A percentile compares a stretch with the other conserved stretches of the same genome.
Conservation (phyloP, 805 yeast genomes). For the Metschnikowia noctiluminum region DNA sequence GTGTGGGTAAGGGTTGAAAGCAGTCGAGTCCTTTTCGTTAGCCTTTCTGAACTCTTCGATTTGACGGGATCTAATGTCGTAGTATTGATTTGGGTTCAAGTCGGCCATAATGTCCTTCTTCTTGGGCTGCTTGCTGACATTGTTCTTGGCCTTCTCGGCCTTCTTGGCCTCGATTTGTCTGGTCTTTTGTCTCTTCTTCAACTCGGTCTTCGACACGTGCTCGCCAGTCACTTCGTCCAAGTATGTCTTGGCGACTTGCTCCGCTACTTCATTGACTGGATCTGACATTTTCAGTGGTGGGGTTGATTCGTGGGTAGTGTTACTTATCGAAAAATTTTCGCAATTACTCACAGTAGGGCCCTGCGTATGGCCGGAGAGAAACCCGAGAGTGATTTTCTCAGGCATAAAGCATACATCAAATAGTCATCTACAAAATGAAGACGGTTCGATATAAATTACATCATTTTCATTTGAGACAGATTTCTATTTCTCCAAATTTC, state of each 20-base stretch:
- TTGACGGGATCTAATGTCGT: constrained; percentile 89
- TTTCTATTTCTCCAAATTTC: no score
- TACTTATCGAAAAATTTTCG: constrained; percentile 17
- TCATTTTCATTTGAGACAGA: no score
- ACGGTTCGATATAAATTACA: no score
- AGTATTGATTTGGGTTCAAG: constrained; percentile 91
- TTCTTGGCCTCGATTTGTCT: constrained; percentile 85
- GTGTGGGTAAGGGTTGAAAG: constrained; percentile 95
- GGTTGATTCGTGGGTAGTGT: not conserved
- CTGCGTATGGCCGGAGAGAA: constrained; percentile 8
- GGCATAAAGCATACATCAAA: no score
- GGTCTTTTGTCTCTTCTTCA: constrained; percentile 90
- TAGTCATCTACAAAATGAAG: no score
- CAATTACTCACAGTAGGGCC: constrained; percentile 6
- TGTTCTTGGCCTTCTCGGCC: constrained; percentile 83
- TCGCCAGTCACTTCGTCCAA: constrained; percentile 96
- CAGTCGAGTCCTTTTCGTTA: constrained; percentile 44
- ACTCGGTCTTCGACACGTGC: constrained; percentile 91
- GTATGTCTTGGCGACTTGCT: constrained; percentile 70
- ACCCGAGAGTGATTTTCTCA: no score
- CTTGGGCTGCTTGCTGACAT: constrained; percentile 44
- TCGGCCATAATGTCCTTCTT: constrained; percentile 78
- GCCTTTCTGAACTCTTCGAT: constrained; percentile 69
- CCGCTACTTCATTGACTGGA: constrained; percentile 63
- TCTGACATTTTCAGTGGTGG: constrained; percentile 30